A percentile compares a stretch with the other conserved stretches of the same genome.
These are phyloP conservation scores for Microcyclosporella mali DNA, from an alignment of 2,329 filamentous ascomycete species.

Conservation along the genomic window DNA sequence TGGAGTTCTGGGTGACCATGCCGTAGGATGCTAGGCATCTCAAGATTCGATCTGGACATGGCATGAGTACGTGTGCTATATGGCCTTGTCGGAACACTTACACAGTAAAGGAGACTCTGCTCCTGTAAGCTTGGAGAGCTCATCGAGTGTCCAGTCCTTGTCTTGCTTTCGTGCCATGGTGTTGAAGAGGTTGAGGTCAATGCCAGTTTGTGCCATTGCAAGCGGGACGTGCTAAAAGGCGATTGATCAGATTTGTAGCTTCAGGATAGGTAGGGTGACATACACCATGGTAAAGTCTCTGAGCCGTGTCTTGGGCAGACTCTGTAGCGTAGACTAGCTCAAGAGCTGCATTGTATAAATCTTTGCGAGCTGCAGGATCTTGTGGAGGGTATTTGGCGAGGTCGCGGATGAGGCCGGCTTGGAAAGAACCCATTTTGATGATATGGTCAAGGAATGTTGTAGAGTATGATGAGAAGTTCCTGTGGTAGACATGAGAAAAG, in stretches of 20 bases:
- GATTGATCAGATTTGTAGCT: neutral
- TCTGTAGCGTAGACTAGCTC: conserved; percentile 6
- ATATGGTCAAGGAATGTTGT: no score
- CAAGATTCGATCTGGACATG: conserved; percentile 4
- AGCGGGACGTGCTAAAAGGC: conserved; percentile 6
- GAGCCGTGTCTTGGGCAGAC: conserved; percentile 9
- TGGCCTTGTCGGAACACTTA: neutral
- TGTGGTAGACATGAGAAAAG: no score
- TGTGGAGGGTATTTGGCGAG: conserved; percentile 4
- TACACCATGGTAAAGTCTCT: conserved; percentile 10
- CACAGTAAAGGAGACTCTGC: neutral
- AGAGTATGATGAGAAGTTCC: no score
- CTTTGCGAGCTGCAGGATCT: conserved; percentile 5
- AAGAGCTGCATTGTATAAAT: conserved; percentile 9
- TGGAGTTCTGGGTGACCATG: conserved; percentile 4
- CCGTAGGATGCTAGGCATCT: conserved; percentile 5
- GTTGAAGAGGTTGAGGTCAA: conserved; percentile 8
- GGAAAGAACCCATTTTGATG: conserved; percentile 1
- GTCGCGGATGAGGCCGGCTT: conserved; percentile 1
- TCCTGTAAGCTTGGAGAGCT: neutral
- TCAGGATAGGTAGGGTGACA: neutral
- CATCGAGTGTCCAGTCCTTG: conserved; percentile 4
- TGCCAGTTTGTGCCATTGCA: conserved; percentile 8
- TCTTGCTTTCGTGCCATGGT: neutral
- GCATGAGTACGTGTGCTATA: neutral